Evolutionary conservation across 352 stramenopile genomes (phyloP).

Genomic region (Phytophthora uliginosa): DNA sequence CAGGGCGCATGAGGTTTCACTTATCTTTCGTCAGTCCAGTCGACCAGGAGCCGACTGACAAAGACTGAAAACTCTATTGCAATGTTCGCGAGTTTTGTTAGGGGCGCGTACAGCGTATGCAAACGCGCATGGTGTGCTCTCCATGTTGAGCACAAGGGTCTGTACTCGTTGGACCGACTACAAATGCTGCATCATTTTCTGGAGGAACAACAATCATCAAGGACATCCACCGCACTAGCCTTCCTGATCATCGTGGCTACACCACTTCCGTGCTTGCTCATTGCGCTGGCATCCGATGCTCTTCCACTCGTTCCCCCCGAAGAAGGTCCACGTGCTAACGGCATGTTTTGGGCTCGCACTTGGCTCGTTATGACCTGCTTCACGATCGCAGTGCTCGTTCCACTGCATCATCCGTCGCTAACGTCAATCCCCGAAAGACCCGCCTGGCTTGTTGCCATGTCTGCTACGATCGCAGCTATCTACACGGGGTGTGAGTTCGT

Average conservation of each 20-base stretch:
- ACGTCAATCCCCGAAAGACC: not conserved
- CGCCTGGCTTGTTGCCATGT: not conserved
- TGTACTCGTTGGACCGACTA: not conserved
- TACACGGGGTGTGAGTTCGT: not conserved
- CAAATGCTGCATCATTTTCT: not conserved
- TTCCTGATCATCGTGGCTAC: not conserved
- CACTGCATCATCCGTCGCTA: not conserved
- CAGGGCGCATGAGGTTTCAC: not conserved
- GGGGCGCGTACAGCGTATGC: not conserved
- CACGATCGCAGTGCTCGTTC: not conserved
- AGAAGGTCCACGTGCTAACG: not conserved
- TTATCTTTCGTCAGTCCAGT: not conserved
- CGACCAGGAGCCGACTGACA: not conserved
- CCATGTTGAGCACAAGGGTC: not conserved
- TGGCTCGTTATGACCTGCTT: conserved; percentile 2
- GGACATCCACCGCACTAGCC: not conserved
- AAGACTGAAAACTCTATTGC: not conserved
- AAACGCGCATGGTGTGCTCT: not conserved
- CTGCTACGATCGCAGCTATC: not conserved
- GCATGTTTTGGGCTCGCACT: not conserved
- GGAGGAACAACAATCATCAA: not conserved
- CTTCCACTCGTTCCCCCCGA: not conserved
- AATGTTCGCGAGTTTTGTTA: not conserved
- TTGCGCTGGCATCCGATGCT: not conserved
- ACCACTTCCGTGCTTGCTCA: not conserved